phyloP scores from a whole-genome alignment of 73 alveolate species.

The Stentor roeselii region DNA sequence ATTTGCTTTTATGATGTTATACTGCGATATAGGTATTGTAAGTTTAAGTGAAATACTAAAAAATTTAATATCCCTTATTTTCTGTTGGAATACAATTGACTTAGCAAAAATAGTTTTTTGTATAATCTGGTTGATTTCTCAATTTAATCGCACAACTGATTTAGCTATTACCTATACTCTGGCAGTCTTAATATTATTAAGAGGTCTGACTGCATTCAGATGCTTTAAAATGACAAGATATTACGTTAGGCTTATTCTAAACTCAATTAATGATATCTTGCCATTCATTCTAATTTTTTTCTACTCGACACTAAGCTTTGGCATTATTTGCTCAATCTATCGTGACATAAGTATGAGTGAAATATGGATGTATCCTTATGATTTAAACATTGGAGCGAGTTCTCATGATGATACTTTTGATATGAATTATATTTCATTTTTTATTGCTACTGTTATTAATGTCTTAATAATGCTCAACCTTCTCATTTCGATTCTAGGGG shows the following conservation, averaged over 20 bases:
- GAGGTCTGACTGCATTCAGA: constrained; percentile 2
- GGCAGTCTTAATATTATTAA: not conserved
- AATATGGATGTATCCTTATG: not conserved
- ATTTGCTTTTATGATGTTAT: no score
- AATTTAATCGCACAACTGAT: not conserved
- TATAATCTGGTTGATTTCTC: not conserved
- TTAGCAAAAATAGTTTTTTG: not conserved
- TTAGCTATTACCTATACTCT: not conserved
- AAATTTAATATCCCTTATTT: no score
- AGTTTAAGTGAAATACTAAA: no score
- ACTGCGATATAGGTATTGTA: no score
- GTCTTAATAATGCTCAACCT: not conserved
- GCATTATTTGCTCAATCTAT: not conserved
- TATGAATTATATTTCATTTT: no score
- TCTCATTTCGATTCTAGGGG: not conserved
- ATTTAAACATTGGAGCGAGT: not conserved
- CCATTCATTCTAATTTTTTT: not conserved
- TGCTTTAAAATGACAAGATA: not conserved
- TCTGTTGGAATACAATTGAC: not conserved
- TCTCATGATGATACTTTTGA: not conserved
- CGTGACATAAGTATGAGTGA: no score
- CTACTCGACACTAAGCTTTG: not conserved
- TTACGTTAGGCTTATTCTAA: not conserved
- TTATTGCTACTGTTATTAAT: not conserved
- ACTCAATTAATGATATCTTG: not conserved